Evolutionary conservation across 140 eudicot species (phyloP).

Genomic region (Senecio squalidus): DNA sequence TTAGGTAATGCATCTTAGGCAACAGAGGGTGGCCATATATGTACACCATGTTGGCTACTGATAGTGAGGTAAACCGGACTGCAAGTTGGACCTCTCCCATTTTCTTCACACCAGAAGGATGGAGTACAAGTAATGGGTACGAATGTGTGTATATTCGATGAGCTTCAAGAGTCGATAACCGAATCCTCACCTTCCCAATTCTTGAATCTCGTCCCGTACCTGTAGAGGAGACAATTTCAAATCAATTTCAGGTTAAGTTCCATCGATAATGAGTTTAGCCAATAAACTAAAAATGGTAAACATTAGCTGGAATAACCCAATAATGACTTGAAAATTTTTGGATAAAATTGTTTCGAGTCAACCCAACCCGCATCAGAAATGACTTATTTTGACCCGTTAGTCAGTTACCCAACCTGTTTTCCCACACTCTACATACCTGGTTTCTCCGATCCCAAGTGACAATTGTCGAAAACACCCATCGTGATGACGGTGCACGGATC

Average conservation of each 20-base stretch:
- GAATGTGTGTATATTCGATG: constrained; percentile 48
- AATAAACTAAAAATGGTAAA: too few species aligned
- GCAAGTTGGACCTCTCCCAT: constrained; percentile 67
- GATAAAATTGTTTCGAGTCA: too few species aligned
- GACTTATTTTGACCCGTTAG: too few species aligned
- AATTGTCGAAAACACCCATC: constrained; percentile 48
- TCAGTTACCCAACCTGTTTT: neutral
- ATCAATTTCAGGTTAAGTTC: too few species aligned
- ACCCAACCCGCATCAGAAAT: too few species aligned
- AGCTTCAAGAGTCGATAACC: constrained; percentile 51
- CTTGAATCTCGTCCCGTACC: constrained; percentile 36
- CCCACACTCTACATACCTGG: constrained; percentile 13
- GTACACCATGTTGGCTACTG: constrained; percentile 50
- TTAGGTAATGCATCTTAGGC: constrained; percentile 56
- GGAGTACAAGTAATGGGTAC: constrained; percentile 51
- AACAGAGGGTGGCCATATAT: constrained; percentile 47
- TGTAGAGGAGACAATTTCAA: neutral
- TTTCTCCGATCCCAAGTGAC: constrained; percentile 43
- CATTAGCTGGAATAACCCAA: too few species aligned
- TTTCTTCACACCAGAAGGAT: constrained; percentile 54
- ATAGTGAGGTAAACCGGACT: constrained; percentile 44
- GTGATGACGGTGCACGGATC: constrained; percentile 64
- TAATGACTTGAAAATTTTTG: too few species aligned
- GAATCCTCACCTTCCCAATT: constrained; percentile 53
- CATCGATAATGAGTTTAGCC: too few species aligned